Evolutionary conservation across 352 stramenopile species (phyloP).

Genomic region (Globisporangium spiculum): DNA sequence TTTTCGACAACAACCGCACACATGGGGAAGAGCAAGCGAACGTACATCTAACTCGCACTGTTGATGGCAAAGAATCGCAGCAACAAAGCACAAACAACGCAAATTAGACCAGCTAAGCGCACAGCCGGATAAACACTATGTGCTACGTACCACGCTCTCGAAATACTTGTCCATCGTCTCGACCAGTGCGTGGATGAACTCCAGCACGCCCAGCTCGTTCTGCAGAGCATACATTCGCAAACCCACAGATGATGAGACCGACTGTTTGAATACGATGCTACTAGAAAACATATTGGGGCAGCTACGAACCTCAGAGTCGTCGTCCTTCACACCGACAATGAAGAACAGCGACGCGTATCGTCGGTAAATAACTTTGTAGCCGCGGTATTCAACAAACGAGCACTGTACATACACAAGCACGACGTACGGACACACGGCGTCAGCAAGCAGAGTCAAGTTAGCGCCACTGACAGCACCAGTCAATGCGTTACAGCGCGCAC

Average conservation of each 20-base stretch:
- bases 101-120: neutral
- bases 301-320: constrained; percentile 82
- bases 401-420: constrained; percentile 74
- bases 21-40: constrained; percentile 9
- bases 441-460: neutral
- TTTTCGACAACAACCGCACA: neutral
- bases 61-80: neutral
- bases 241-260: neutral
- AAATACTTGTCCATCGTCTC: constrained; percentile 99
- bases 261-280: neutral
- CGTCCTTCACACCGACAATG: constrained; percentile 98
- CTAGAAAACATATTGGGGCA: neutral
- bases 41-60: constrained; percentile 85
- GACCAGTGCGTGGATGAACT: constrained; percentile 99
- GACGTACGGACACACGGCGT: neutral
- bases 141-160: constrained; percentile 91
- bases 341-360: constrained; percentile 99
- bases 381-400: constrained; percentile 99
- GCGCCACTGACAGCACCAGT: neutral
- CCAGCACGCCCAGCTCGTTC: constrained; percentile 99
- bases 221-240: constrained; percentile 28
- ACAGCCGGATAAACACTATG: neutral
- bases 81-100: neutral
- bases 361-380: constrained; percentile 98
- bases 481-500: neutral